Evolutionary conservation across 257 asterid genomes (phyloP).

Genomic region (Paraleonurus japonicus): DNA sequence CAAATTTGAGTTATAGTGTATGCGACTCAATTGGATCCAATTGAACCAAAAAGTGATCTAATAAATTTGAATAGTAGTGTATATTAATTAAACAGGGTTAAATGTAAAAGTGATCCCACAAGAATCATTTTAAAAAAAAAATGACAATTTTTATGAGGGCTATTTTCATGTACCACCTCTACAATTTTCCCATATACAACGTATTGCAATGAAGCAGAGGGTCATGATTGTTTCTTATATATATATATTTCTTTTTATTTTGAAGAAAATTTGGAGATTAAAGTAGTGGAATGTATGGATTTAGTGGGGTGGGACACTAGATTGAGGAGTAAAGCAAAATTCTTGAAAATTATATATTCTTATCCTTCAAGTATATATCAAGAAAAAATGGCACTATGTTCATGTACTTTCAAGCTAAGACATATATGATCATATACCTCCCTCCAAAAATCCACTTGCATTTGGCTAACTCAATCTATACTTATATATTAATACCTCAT

Average conservation of each 20-base stretch:
- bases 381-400: conserved; percentile 45
- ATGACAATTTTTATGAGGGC: too few relatives aligned
- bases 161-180: too few relatives aligned
- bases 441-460: conserved; percentile 46
- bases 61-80: background rate
- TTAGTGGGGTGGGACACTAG: conserved; percentile 42
- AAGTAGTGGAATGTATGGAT: conserved; percentile 7
- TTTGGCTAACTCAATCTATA: conserved; percentile 42
- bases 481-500: conserved; percentile 56
- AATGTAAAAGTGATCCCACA: too few relatives aligned
- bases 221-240: background rate
- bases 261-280: background rate
- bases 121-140: too few relatives aligned
- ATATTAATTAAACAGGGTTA: too few relatives aligned
- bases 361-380: conserved; percentile 80
- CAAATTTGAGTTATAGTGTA: background rate
- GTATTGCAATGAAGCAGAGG: background rate
- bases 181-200: too few relatives aligned
- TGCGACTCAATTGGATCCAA: background rate
- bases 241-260: background rate
- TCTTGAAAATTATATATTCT: conserved; percentile 45
- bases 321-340: conserved; percentile 80
- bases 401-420: conserved; percentile 92
- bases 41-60: background rate
- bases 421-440: conserved; percentile 27